Base-by-base conservation (phyloP, 257 asterid species). In the Paulownia fortunei region DNA sequence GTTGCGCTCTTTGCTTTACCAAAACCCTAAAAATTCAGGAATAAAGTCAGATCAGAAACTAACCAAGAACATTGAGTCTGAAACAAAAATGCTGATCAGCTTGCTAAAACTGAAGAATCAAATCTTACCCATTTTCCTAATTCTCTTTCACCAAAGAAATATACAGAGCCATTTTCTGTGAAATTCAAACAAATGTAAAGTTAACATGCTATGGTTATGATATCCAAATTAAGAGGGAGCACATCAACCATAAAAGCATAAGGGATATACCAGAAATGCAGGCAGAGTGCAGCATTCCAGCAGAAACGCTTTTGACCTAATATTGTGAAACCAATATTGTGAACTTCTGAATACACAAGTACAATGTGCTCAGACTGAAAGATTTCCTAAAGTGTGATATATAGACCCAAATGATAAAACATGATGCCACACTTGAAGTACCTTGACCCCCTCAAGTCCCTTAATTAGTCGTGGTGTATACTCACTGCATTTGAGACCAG, bases 221-320 rank as follows among this genome's bases (percentile, higher is more conserved):
- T 6, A 51, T 59, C 56, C 56, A 78, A 51, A 47, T 61, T 16
- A 59, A 39, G 8, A 69, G 15, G 51, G 27, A 32, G 54, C 4
- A 47, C 30, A 75, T 73, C 30, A 49, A 56, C 52, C 71, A 76
- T n/a, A 81, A 69, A 73, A 39, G 72, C 74, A 51, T 6, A 54
- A 80, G 71, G 32, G 68, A 54, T 68, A 64, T 88, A 93, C 99
- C 98, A 80, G 82, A 85, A 79, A 92, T 69, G 84, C 97, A 92
- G 83, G 93, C 97, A 65, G 99, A 87, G 80, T 95, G 99, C 88
- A 93, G 73, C 98, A 95, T 93, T 83, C 99, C 99, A 76, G 98
- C 93, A 74, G 98, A 88, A 82, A 85, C 90, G 77, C 88, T 85
- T 86, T 86, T 93, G 47, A 92, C 93, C 99, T 95, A 59, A 84